Evolutionary conservation across 257 asterid species (phyloP).

Genomic region (Primulina tabacum): DNA sequence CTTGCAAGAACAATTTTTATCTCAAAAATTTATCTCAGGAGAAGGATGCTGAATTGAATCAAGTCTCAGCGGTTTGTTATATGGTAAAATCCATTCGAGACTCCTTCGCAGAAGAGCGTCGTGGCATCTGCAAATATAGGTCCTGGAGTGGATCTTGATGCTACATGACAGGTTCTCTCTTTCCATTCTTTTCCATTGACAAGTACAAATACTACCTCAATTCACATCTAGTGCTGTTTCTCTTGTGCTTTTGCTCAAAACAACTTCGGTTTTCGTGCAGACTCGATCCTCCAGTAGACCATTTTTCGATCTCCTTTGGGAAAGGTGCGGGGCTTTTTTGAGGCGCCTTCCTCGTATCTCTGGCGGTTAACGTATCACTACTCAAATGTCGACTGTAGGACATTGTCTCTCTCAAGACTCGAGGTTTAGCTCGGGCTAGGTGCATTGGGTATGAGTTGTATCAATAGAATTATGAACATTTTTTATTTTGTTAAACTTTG

Average conservation of each 20-base stretch:
- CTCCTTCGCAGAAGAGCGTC: slow-evolving; percentile 67
- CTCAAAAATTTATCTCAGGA: slow-evolving; percentile 43
- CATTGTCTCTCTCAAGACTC: too few species aligned
- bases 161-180: neutral
- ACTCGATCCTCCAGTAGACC: neutral
- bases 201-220: too few species aligned
- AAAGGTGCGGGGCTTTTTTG: neutral
- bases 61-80: slow-evolving; percentile 44
- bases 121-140: slow-evolving; percentile 86
- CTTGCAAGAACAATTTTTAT: slow-evolving; percentile 6
- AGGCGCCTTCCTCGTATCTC: neutral
- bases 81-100: slow-evolving; percentile 69
- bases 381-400: neutral
- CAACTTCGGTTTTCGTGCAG: neutral
- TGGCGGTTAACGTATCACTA: neutral
- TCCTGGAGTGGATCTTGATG: slow-evolving; percentile 47
- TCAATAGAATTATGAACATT: too few species aligned
- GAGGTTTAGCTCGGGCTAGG: too few species aligned
- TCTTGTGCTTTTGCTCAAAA: too few species aligned
- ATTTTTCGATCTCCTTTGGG: neutral
- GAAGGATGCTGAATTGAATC: slow-evolving; percentile 47
- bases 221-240: too few species aligned
- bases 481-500: too few species aligned
- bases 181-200: neutral
- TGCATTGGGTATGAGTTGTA: too few species aligned